Evolutionary conservation across 2,329 filamentous ascomycete genomes (phyloP), one percentile per base, ranked within the genome.

Genomic region (Colletotrichum lentis): DNA sequence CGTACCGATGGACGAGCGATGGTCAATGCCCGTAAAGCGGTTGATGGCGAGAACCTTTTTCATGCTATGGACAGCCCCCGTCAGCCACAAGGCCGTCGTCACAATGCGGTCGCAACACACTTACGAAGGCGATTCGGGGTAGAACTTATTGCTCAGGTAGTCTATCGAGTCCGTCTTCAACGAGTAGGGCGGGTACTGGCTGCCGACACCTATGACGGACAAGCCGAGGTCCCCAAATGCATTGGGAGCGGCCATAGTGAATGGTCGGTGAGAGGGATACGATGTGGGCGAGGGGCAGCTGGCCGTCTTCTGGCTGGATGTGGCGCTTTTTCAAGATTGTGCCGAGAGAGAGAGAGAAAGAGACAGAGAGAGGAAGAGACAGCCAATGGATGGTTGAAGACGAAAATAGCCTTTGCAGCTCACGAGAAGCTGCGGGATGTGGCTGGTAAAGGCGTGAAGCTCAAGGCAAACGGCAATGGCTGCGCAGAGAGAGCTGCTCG

Each of bases 1-100:
- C 3, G 81, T 84, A 65, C 87, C 88, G 72, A 91, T 84, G 14
- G 88, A 88, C 14, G 88, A 88, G 60, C 88, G 85, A 39, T 81
- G 79, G 59, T 90, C 88, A 68, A 90, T 90, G 68, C 88, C 88
- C 1, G 88, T 91, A 72, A 83, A 89, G 64, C 83, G 81, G 77
- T 90, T 91, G 74, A 90, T 89, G 18, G 82, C 80, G 62, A 88
- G 82, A 31, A 90, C 84, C 74, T 90, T 90, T 69, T 81, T 81
- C 84, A 90, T 88, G 41, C 87, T 90, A 70, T 16, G 35, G 16
- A 35, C n/a, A 16, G 6, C 5, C 6, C n/a, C 11, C 7, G 37
- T 68, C 27, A 64, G 64, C n/a, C 39, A 35, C 4, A 8, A 12
- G n/a, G 35, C 18, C 16, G 12, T n/a, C 11, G 97, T 94, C 76